Conservation (phyloP, 2,329 filamentous ascomycete genomes). For the Blumeria graminis region DNA sequence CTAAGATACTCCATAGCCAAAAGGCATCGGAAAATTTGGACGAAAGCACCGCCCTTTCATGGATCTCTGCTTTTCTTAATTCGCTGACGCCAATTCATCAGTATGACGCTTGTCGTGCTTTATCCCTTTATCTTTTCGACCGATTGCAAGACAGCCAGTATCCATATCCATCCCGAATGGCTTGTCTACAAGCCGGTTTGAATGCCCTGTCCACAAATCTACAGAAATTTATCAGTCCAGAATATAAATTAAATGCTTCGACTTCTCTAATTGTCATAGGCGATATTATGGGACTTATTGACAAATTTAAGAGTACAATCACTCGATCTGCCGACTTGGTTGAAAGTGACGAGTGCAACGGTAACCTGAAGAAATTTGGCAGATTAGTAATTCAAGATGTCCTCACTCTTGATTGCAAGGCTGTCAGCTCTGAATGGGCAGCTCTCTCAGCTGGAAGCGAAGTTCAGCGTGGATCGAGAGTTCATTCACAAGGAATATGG, state of each 20-base stretch:
- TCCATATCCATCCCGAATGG: conserved; percentile 30
- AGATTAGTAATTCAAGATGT: conserved; percentile 42
- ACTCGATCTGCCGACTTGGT: conserved; percentile 24
- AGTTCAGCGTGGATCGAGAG: conserved; percentile 43
- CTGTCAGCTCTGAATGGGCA: conserved; percentile 42
- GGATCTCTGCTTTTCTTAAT: conserved; percentile 53
- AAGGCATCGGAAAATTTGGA: conserved; percentile 26
- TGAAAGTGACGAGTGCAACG: conserved; percentile 18
- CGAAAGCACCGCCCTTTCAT: conserved; percentile 40
- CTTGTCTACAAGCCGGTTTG: conserved; percentile 41
- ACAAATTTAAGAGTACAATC: conserved; percentile 37
- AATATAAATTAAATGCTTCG: conserved; percentile 23
- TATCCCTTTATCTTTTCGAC: conserved; percentile 51
- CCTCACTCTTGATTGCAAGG: conserved; percentile 46
- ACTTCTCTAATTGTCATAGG: conserved; percentile 38
- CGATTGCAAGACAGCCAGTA: conserved; percentile 31
- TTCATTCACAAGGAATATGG: conserved; percentile 56
- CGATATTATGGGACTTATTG: conserved; percentile 38
- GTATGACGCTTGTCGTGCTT: conserved; percentile 55
- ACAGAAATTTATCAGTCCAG: conserved; percentile 27
- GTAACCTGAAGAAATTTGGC: conserved; percentile 28
- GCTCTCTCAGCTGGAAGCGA: conserved; percentile 29
- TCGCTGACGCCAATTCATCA: conserved; percentile 57
- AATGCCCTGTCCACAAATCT: conserved; percentile 32
- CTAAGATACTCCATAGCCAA: conserved; percentile 34